Evolutionary conservation across 2,329 filamentous ascomycete genomes (phyloP).

Genomic region (Penicillium sp.): DNA sequence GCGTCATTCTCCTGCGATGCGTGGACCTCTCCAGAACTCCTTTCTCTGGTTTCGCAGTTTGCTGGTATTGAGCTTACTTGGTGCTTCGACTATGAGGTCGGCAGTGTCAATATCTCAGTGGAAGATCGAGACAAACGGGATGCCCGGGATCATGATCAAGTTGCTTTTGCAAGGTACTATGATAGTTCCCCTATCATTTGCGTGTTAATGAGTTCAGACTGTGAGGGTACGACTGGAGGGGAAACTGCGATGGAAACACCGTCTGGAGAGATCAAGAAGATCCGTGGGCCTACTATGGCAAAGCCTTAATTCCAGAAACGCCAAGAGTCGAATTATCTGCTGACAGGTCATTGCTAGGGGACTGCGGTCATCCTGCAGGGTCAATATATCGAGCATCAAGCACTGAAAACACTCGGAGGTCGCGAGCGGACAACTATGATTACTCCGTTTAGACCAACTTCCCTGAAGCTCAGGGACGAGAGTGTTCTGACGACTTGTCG

Average conservation of each 20-base stretch:
- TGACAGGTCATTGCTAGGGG: neutral
- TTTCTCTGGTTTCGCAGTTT: neutral
- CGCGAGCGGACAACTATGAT: no score
- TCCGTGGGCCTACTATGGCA: neutral
- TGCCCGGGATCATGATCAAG: neutral
- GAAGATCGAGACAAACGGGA: neutral
- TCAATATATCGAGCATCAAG: no score
- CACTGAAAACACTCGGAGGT: no score
- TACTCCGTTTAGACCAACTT: no score
- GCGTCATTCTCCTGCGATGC: neutral
- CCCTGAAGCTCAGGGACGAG: no score
- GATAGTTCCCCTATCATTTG: neutral
- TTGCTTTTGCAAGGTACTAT: neutral
- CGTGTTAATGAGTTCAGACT: neutral
- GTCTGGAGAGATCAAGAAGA: neutral
- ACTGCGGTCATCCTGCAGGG: neutral
- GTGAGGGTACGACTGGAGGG: neutral
- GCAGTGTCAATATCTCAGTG: neutral
- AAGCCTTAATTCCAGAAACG: no score
- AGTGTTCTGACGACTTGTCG: no score
- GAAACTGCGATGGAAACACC: neutral
- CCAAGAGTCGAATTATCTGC: neutral
- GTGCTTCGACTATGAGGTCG: neutral
- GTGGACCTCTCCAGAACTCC: neutral
- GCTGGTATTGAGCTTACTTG: neutral